phyloP scores from a whole-genome alignment of 164 flowering plant genomes.

The Kingdonia uniflora region DNA sequence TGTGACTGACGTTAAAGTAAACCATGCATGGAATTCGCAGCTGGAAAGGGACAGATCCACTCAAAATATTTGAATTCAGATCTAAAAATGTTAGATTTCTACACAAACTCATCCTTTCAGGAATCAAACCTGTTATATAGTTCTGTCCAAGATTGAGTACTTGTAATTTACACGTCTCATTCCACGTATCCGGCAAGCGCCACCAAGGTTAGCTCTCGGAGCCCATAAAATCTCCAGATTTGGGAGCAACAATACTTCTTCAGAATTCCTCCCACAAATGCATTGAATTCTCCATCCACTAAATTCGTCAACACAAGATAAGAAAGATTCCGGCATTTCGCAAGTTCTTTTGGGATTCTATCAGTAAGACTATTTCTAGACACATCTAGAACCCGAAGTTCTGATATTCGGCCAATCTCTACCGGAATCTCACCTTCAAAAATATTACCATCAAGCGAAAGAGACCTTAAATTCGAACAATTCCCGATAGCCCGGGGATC shows the following conservation, averaged over 20 bases:
- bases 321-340: conserved; percentile 34
- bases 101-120: conserved; percentile 36
- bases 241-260: conserved; percentile 31
- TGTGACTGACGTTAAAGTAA: conserved; percentile 49
- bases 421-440: conserved; percentile 51
- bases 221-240: conserved; percentile 59
- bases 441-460: conserved; percentile 47
- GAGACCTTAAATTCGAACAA: conserved; percentile 36
- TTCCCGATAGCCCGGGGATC: conserved; percentile 55
- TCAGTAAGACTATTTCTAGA: conserved; percentile 58
- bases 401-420: conserved; percentile 38
- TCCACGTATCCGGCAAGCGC: conserved; percentile 43
- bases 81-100: conserved; percentile 43
- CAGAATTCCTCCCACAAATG: conserved; percentile 44
- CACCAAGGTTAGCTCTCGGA: conserved; percentile 57
- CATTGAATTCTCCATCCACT: conserved; percentile 51
- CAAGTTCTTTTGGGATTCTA: conserved; percentile 49
- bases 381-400: conserved; percentile 56
- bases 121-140: conserved; percentile 34
- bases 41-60: conserved; percentile 32
- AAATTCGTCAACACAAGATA: conserved; percentile 44
- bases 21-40: conserved; percentile 53
- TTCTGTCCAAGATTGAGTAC: conserved; percentile 55
- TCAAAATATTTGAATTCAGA: conserved; percentile 49
- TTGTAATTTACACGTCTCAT: conserved; percentile 26